phyloP scores from a whole-genome alignment of 2,329 filamentous ascomycete species.

The Phyllosticta capitalensis region DNA sequence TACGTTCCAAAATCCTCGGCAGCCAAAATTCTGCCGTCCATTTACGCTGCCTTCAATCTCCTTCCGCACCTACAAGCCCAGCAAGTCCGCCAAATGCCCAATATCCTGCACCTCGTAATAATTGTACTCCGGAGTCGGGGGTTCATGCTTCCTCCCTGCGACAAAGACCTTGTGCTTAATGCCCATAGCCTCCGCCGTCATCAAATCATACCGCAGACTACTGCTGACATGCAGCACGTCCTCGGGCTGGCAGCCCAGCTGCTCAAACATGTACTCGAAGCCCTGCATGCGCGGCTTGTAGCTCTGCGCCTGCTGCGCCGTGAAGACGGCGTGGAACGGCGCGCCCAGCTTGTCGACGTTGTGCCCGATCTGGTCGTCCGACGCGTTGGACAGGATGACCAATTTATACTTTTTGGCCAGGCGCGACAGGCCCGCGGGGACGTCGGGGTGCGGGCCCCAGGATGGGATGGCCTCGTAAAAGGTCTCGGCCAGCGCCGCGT shows the following conservation, averaged over 20 bases:
- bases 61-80: neutral
- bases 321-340: slow-evolving; percentile 7
- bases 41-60: neutral
- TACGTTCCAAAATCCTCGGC: no score
- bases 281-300: slow-evolving; percentile 11
- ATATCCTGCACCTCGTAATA: slow-evolving; percentile 9
- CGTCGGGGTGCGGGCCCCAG: slow-evolving; percentile 10
- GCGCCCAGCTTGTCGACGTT: slow-evolving; percentile 9
- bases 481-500: neutral
- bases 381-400: slow-evolving; percentile 9
- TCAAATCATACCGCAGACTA: slow-evolving; percentile 8
- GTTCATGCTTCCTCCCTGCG: slow-evolving; percentile 1
- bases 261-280: slow-evolving; percentile 8
- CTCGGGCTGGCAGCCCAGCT: slow-evolving; percentile 7
- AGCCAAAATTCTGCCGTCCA: neutral
- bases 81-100: slow-evolving; percentile 1
- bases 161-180: slow-evolving; percentile 7
- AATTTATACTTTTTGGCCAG: slow-evolving; percentile 7
- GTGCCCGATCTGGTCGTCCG: slow-evolving; percentile 8
- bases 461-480: slow-evolving; percentile 7
- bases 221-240: slow-evolving; percentile 7
- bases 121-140: slow-evolving; percentile 5
- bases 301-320: slow-evolving; percentile 7
- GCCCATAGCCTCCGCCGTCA: slow-evolving; percentile 8
- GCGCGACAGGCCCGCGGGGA: neutral